Base-by-base conservation (phyloP, 768 basidiomycete species). In the Punctularia strigosozonata region DNA sequence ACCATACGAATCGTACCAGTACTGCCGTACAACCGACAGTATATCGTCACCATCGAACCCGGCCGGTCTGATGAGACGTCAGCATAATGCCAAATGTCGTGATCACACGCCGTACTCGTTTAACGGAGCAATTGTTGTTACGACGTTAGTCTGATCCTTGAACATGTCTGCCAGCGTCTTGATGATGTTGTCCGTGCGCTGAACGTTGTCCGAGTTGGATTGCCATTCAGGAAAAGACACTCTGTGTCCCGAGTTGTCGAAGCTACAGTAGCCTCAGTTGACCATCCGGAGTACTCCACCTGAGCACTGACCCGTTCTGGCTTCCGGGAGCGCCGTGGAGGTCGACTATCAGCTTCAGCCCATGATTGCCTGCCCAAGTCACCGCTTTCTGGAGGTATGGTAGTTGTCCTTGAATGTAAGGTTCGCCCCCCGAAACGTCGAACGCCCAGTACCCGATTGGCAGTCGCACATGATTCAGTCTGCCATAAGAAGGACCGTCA, bases 381-480 rank as follows among this genome's bases (percentile, higher is more conserved):
- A 83, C 68, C 6, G 83, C 84, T 28, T 75, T 69, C 44, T 63
- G 46, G 17, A 88, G 61, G 58, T 80, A 87, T 15, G 75, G 68
- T 24, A 82, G 61, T 54, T 87, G 85, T 10, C 85, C 85, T 57
- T 75, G 71, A 42, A 85, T 73, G 54, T 70, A 88, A 5, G 87
- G 88, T 49, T 89, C 81, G 4, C 84, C 84, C 10, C 66, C 64
- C 17, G 71, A 68, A 25, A 88, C 75, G 42, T 91, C 86, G 49
- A 80, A 88, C 1, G 83, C 87, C 86, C 86, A 92, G 56, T 85
- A 94, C 10, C 88, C 90, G 31, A 92, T 84, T 12, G 87, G 86
- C 25, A 89, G 51, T 33, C 86, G 75, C 40, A 89, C 80, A 55
- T 87, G 84, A 51, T 87, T 89, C 38, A 88, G 62, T 13, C 84